A percentile compares a stretch with the other conserved stretches of the same genome.
These are phyloP conservation scores for Creolimax fragrantissima DNA, from an alignment of 78 protist genomes.

Conservation along the genomic window DNA sequence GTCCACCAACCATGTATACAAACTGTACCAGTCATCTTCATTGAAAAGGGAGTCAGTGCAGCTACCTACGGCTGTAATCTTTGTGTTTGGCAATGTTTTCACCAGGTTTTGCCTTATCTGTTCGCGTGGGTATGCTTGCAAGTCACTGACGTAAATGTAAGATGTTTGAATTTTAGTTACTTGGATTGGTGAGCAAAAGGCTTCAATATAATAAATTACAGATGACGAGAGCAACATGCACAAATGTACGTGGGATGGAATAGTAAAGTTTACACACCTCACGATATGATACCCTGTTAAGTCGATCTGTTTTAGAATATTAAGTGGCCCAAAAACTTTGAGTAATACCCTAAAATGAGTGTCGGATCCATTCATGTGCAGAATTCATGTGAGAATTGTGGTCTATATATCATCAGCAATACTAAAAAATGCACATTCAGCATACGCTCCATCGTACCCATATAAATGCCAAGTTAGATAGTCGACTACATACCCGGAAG, in stretches of 20 bases:
- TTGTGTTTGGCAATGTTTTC: not conserved
- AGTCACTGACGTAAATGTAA: not conserved
- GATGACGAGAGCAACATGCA: not conserved
- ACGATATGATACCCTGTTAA: not conserved
- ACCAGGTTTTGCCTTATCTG: not conserved
- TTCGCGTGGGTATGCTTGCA: not conserved
- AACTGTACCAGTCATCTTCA: not conserved
- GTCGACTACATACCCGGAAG: not conserved
- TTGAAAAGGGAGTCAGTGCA: not conserved
- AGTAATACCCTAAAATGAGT: not conserved
- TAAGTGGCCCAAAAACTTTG: not conserved
- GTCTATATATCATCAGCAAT: not conserved
- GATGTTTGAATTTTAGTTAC: not conserved
- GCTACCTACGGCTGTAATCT: not conserved
- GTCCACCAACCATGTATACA: too few species aligned
- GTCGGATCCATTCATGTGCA: not conserved
- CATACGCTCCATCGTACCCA: not conserved
- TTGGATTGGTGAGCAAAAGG: too few species aligned
- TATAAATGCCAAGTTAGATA: not conserved
- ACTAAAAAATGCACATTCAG: not conserved
- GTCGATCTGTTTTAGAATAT: not conserved
- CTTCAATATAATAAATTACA: too few species aligned
- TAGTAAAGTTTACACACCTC: not conserved
- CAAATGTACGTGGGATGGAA: not conserved
- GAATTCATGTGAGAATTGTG: not conserved